Evolutionary conservation across 208 protist genomes (phyloP).

Genomic region (Herpetomonas tarakana): DNA sequence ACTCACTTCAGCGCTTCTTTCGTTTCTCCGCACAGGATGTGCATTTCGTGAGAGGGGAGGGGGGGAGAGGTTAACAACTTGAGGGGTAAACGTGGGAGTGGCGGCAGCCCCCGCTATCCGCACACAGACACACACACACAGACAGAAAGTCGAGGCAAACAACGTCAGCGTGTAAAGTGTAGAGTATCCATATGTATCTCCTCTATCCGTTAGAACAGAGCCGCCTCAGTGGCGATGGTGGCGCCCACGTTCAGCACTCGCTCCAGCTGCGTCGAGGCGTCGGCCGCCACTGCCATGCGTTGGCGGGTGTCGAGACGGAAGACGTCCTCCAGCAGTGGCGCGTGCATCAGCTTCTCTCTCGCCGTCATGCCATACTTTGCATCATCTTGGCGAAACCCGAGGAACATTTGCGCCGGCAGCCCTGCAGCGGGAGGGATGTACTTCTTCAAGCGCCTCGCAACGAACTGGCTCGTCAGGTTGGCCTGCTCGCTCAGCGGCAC

Average conservation of each 20-base stretch:
- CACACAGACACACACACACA: too few species aligned
- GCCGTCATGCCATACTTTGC: conserved; percentile 39
- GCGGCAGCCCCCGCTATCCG: too few species aligned
- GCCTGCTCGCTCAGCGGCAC: conserved; percentile 71
- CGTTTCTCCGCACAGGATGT: too few species aligned
- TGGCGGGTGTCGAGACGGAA: conserved; percentile 52
- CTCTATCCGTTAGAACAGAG: conserved; percentile 33
- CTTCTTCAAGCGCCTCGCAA: conserved; percentile 55
- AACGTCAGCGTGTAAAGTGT: too few species aligned
- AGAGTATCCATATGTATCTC: too few species aligned
- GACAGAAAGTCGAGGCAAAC: too few species aligned
- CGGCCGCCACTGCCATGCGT: conserved; percentile 55
- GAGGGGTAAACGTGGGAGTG: too few species aligned
- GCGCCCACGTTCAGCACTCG: conserved; percentile 63
- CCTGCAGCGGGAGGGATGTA: conserved; percentile 63
- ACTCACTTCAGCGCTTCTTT: too few species aligned
- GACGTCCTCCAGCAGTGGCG: conserved; percentile 47
- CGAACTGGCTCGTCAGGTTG: conserved; percentile 63
- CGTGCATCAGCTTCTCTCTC: conserved; percentile 62
- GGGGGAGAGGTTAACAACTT: too few species aligned
- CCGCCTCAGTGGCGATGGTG: conserved; percentile 47
- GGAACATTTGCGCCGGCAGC: conserved; percentile 74
- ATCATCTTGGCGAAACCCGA: conserved; percentile 59
- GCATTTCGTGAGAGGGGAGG: too few species aligned
- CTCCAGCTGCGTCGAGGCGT: conserved; percentile 68